Conservation (phyloP, 805 yeast species). For the Schizosaccharomyces osmophilus region DNA sequence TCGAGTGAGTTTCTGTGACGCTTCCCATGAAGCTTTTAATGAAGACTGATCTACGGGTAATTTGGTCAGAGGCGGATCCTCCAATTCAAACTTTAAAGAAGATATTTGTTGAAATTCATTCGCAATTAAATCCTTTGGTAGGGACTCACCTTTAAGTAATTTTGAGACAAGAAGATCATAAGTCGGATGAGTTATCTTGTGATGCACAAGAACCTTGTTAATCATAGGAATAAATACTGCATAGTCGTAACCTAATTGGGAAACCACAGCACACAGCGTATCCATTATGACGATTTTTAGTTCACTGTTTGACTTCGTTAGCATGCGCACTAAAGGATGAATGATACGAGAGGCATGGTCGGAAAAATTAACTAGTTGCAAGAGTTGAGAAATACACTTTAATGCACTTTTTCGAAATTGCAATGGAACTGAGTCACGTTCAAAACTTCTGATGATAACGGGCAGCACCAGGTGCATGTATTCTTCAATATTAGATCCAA, state of each 20-base stretch:
- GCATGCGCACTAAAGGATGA: conserved; percentile 58
- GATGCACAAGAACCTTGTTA: conserved; percentile 31
- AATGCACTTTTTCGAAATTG: conserved; percentile 52
- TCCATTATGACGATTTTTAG: conserved; percentile 43
- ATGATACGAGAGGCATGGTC: conserved; percentile 81
- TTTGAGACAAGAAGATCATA: conserved; percentile 67
- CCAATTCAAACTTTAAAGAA: conserved; percentile 22
- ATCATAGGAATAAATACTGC: conserved; percentile 67
- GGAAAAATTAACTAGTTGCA: conserved; percentile 43
- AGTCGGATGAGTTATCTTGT: conserved; percentile 41
- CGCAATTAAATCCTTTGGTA: conserved; percentile 51
- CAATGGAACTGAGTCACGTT: conserved; percentile 29
- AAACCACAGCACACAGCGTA: conserved; percentile 43
- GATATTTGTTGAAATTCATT: conserved; percentile 25
- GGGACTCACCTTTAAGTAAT: conserved; percentile 57
- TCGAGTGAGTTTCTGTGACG: conserved; percentile 62
- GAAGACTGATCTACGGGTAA: conserved; percentile 41
- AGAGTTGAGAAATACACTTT: conserved; percentile 56
- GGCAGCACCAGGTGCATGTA: conserved; percentile 75
- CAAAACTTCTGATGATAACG: conserved; percentile 55
- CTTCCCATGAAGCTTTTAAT: conserved; percentile 73
- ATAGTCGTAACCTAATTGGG: conserved; percentile 66
- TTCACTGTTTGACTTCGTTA: conserved; percentile 29
- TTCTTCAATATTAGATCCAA: conserved; percentile 74
- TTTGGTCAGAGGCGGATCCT: conserved; percentile 46